Evolutionary conservation across 2,329 filamentous ascomycete genomes (phyloP).

Genomic region (Sphaerulina vaccinii): DNA sequence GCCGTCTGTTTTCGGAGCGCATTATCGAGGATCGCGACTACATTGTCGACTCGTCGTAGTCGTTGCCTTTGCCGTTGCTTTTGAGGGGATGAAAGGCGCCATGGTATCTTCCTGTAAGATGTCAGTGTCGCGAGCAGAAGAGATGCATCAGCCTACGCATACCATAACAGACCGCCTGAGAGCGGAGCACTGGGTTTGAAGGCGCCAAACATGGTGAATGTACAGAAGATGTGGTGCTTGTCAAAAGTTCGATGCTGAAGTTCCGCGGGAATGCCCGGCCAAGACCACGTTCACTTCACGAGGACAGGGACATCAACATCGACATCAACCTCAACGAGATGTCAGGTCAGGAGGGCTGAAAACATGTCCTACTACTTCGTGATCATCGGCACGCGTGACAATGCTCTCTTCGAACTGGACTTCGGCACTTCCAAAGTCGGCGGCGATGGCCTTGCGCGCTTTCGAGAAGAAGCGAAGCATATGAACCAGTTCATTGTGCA

Average conservation of each 20-base stretch:
- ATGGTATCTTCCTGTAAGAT: constrained; percentile 81
- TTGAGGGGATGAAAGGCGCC: constrained; percentile 88
- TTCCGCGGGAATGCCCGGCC: constrained; percentile 5
- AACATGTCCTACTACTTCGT: constrained; percentile 97
- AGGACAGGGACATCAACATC: neutral
- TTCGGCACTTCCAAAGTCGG: constrained; percentile 96
- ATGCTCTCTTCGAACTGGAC: constrained; percentile 92
- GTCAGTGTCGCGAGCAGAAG: neutral
- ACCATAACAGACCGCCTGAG: constrained; percentile 81
- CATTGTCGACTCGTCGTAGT: constrained; percentile 77
- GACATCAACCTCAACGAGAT: neutral
- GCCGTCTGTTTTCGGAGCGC: constrained; percentile 62
- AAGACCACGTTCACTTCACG: neutral
- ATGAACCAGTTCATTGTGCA: constrained; percentile 98
- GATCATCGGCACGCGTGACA: constrained; percentile 92
- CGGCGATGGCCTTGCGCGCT: constrained; percentile 87
- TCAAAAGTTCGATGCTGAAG: neutral
- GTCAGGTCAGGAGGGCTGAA: too few species aligned
- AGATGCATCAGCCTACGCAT: constrained; percentile 29
- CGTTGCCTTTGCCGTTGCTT: constrained; percentile 84
- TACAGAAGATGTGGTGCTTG: neutral
- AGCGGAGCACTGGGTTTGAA: constrained; percentile 77
- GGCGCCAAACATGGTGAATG: constrained; percentile 70
- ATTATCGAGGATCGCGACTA: constrained; percentile 78
- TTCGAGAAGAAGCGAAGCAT: constrained; percentile 82